phyloP scores from a whole-genome alignment of 352 stramenopile species.

The Globisporangium spiculum region DNA sequence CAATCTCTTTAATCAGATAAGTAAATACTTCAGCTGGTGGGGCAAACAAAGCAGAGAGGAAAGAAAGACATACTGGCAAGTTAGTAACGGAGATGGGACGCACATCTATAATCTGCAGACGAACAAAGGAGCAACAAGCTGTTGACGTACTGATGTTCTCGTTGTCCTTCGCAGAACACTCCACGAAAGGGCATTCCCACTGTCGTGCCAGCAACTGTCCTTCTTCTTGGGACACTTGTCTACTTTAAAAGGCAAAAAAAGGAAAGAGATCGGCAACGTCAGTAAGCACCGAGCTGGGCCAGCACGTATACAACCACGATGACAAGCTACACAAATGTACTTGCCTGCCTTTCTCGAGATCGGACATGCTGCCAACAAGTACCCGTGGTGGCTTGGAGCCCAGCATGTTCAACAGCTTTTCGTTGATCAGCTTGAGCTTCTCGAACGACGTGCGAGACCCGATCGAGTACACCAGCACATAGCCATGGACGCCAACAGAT shows the following conservation, averaged over 20 bases:
- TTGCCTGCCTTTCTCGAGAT: conserved; percentile 90
- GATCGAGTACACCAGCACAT: conserved; percentile 95
- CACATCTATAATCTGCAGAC: conserved; percentile 1
- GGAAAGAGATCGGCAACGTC: neutral
- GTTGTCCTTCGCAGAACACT: conserved; percentile 93
- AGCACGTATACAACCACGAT: neutral
- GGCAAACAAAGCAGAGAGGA: conserved; percentile 5
- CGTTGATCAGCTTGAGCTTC: conserved; percentile 94
- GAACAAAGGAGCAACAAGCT: neutral
- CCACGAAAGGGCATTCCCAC: conserved; percentile 93
- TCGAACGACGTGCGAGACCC: conserved; percentile 92
- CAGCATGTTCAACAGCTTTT: conserved; percentile 93
- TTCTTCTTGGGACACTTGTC: conserved; percentile 82
- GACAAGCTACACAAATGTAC: conserved; percentile 20
- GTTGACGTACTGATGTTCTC: conserved; percentile 84
- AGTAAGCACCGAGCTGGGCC: neutral
- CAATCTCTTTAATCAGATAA: conserved; percentile 89
- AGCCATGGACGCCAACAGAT: conserved; percentile 94
- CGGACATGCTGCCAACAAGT: conserved; percentile 93
- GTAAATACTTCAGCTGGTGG: conserved; percentile 84
- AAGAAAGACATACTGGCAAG: conserved; percentile 10
- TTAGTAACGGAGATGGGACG: conserved; percentile 10
- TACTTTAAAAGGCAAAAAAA: conserved; percentile 18
- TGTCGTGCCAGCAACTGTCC: conserved; percentile 86
- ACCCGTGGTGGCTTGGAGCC: conserved; percentile 92